Conservation (phyloP, 2,329 filamentous ascomycete genomes). For the Corniculantispora saksenae region DNA sequence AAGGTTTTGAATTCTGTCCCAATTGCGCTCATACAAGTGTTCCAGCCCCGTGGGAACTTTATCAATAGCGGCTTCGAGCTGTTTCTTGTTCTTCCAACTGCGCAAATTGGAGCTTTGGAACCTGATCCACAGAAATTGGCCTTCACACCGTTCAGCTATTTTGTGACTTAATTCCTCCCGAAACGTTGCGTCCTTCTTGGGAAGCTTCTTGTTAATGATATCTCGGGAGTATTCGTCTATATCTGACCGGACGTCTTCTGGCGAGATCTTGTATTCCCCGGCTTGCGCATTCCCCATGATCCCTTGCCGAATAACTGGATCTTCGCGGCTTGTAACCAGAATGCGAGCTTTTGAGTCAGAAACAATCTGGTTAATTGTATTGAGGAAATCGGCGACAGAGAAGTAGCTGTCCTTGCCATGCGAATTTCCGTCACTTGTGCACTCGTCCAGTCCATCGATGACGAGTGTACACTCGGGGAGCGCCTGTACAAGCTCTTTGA, state of each 20-base stretch:
- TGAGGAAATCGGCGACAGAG: not conserved
- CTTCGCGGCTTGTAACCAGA: not conserved
- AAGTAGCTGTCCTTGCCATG: not conserved
- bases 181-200: not conserved
- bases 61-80: slow-evolving; percentile 31
- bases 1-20: slow-evolving; percentile 25
- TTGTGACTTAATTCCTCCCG: not conserved
- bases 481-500: not conserved
- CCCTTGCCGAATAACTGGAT: not conserved
- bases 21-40: slow-evolving; percentile 33
- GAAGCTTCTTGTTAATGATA: not conserved
- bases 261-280: not conserved
- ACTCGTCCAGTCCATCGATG: slow-evolving; percentile 38
- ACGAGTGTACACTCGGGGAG: not conserved
- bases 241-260: not conserved
- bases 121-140: slow-evolving; percentile 37
- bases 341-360: not conserved
- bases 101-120: slow-evolving; percentile 30
- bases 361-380: not conserved
- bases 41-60: slow-evolving; percentile 31
- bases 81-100: slow-evolving; percentile 29
- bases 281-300: not conserved
- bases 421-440: not conserved
- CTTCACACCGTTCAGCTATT: slow-evolving; percentile 28
- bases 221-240: not conserved